A percentile compares a stretch with the other conserved stretches of the same genome.
Evolutionary conservation across 1,284 basidiomycete species (phyloP).

Genomic region (Trichosporon coremiiforme): DNA sequence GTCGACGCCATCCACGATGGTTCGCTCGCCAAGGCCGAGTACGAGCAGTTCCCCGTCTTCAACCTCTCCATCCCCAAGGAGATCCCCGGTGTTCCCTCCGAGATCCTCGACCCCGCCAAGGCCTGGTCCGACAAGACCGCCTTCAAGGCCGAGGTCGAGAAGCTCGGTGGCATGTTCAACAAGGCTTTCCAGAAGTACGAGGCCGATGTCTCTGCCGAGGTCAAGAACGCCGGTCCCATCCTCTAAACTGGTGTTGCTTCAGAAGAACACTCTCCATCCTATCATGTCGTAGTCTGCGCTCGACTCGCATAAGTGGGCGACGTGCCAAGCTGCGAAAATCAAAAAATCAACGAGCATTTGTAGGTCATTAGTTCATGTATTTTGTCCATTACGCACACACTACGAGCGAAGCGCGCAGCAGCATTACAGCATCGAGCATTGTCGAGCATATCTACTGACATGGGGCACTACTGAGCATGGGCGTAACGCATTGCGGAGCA

Average conservation of each 20-base stretch:
- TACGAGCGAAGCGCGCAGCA: background rate
- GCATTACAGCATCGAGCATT: too few species aligned
- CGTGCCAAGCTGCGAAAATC: background rate
- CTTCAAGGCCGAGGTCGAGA: slow-evolving; percentile 79
- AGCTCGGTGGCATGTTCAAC: slow-evolving; percentile 87
- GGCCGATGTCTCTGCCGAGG: slow-evolving; percentile 74
- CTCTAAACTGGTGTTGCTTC: slow-evolving; percentile 13
- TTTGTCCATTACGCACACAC: slow-evolving; percentile 19
- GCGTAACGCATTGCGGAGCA: background rate
- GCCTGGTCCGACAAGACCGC: slow-evolving; percentile 86
- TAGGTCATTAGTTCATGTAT: slow-evolving; percentile 20
- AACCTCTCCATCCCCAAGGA: slow-evolving; percentile 76
- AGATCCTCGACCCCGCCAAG: slow-evolving; percentile 79
- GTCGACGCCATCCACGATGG: slow-evolving; percentile 97
- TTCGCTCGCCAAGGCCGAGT: slow-evolving; percentile 81
- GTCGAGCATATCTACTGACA: too few species aligned
- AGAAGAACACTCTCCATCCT: background rate
- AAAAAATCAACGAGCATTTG: slow-evolving; percentile 19
- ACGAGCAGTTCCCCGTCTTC: slow-evolving; percentile 78
- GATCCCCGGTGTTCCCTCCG: slow-evolving; percentile 80
- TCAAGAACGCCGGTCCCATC: slow-evolving; percentile 73
- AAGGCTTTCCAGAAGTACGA: slow-evolving; percentile 90
- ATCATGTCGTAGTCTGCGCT: slow-evolving; percentile 5
- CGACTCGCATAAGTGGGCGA: slow-evolving; percentile 23
- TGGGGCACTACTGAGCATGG: too few species aligned